Evolutionary conservation across 331 rosid species (phyloP).

Genomic region (Arachis monticola): DNA sequence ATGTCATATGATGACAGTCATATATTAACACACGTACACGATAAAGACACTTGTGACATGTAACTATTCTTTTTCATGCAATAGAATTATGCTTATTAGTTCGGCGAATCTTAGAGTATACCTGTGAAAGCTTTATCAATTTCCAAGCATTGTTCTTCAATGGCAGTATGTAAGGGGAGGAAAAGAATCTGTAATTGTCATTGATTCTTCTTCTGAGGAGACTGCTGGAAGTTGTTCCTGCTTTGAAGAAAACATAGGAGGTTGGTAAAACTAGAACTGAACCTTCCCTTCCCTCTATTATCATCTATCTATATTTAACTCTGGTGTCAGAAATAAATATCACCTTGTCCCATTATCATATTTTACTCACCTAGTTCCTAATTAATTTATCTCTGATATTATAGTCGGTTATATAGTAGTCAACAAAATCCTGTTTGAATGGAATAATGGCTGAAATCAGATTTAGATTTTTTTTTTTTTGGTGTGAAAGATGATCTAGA

Average conservation of each 20-base stretch:
- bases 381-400: background rate
- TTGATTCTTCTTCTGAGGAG: background rate
- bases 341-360: background rate
- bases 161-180: slow-evolving; percentile 4
- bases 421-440: background rate
- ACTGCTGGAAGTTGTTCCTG: background rate
- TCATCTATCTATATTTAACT: background rate
- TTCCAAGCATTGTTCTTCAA: background rate
- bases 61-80: background rate
- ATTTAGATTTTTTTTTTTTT: too few species aligned
- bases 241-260: background rate
- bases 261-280: background rate
- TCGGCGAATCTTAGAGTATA: background rate
- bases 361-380: background rate
- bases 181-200: background rate
- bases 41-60: background rate
- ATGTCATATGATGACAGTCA: background rate
- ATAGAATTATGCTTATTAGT: background rate
- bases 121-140: background rate
- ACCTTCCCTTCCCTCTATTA: background rate
- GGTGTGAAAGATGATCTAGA: too few species aligned
- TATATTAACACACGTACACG: background rate
- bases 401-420: background rate
- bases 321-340: background rate
- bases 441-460: too few species aligned